Base-by-base conservation (phyloP, 257 asterid species). In the Salvia splendens region DNA sequence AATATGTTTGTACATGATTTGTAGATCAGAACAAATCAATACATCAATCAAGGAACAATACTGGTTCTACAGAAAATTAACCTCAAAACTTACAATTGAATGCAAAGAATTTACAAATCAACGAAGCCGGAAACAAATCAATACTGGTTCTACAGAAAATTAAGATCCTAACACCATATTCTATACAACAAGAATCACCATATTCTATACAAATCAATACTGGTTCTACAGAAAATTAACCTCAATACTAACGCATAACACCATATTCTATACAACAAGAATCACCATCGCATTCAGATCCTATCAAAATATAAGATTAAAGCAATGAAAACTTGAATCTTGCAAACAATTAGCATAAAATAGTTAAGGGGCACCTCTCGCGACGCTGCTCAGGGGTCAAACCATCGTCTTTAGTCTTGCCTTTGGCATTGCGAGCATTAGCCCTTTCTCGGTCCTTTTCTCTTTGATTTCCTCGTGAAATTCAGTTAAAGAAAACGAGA, bases 401-500 rank as follows among this genome's bases (percentile, higher is more conserved):
- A 32, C 81, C 81, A 42, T 77, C 81, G 43, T 77, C 81, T 35
- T 77, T 77, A 5, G 0, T n/a, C 66, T 77, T 77, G 24, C 69
- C 69, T 16, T 86, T 86, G 51, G 67, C 81, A 15, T 62, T 68
- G 14, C 97, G 86, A 57, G 89, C 82, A 65, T 60, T 75, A 67
- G 95, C 91, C 74, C 95, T 84, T 83, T 89, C 97, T 77, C 97
- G 83, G 58, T 89, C 95, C 15, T 74, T 76, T 15, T 89, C 95
- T 67, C 97, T 82, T 80, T 87, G 97, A 73, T 80, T 89, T 75
- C 97, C 97, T 30, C 97, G 97, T 89, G 73, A 68, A 64, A 64
- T 77, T 61, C 80, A 69, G 94, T 89, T 78, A 89, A 24, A 79
- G 85, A 81, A 66, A 8, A 68, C 45, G 20, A 41, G 47, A 60